phyloP scores from a whole-genome alignment of 306 rosid species.

The Astragalus glycyphyllos region DNA sequence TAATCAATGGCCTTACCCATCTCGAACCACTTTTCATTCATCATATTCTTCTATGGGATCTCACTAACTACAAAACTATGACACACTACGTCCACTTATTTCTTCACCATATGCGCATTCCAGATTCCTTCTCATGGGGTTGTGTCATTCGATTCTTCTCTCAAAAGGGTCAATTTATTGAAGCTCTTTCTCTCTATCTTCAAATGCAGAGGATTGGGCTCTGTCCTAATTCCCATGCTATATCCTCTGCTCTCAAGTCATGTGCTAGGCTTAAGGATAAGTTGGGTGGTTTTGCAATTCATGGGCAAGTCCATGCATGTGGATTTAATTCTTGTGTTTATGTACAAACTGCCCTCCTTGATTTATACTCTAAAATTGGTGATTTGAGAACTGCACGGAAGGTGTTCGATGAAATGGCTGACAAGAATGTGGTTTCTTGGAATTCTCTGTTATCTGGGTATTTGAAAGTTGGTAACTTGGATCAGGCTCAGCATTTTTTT shows the following conservation, averaged over 20 bases:
- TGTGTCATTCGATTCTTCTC: slow-evolving; percentile 74
- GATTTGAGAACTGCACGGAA: slow-evolving; percentile 55
- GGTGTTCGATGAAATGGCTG: slow-evolving; percentile 68
- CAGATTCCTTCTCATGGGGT: slow-evolving; percentile 72
- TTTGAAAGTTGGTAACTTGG: slow-evolving; percentile 61
- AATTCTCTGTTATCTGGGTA: slow-evolving; percentile 71
- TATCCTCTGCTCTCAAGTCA: slow-evolving; percentile 77
- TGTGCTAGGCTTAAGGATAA: slow-evolving; percentile 55
- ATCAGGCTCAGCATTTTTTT: slow-evolving; percentile 56
- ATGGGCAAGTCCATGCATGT: slow-evolving; percentile 64
- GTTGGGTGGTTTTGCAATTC: slow-evolving; percentile 57
- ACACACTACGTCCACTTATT: slow-evolving; percentile 52
- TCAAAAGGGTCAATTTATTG: slow-evolving; percentile 60
- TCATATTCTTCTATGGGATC: slow-evolving; percentile 55
- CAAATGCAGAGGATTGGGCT: slow-evolving; percentile 67
- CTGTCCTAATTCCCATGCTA: slow-evolving; percentile 60
- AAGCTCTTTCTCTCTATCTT: slow-evolving; percentile 64
- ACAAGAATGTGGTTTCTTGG: slow-evolving; percentile 81
- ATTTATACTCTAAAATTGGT: slow-evolving; percentile 63
- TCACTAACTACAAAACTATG: slow-evolving; percentile 44
- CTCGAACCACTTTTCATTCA: slow-evolving; percentile 57
- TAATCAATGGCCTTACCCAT: slow-evolving; percentile 47
- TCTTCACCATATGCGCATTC: slow-evolving; percentile 56
- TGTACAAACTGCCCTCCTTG: slow-evolving; percentile 73
- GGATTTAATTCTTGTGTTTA: slow-evolving; percentile 68